phyloP scores from a whole-genome alignment of 495 filamentous ascomycete genomes.

The Lasiosphaeriaceae sp. region DNA sequence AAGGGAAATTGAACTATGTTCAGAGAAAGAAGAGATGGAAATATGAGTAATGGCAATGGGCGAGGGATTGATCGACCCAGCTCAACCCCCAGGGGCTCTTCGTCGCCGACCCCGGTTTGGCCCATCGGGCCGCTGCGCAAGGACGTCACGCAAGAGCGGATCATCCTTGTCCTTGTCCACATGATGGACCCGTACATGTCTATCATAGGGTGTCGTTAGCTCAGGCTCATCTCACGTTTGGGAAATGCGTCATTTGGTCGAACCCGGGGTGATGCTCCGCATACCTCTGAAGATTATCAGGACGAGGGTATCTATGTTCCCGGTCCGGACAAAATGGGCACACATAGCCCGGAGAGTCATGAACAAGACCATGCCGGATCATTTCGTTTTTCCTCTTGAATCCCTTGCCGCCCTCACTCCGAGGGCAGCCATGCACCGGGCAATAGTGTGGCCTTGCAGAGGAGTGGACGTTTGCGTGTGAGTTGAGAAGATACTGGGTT shows the following conservation, averaged over 20 bases:
- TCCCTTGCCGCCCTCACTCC: conserved; percentile 80
- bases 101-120: conserved; percentile 72
- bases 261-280: conserved; percentile 8
- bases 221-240: neutral
- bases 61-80: too few relatives aligned
- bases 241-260: neutral
- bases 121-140: conserved; percentile 79
- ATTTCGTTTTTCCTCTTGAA: conserved; percentile 99
- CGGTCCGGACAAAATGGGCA: conserved; percentile 95
- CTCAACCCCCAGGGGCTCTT: neutral
- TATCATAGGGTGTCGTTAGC: conserved; percentile 1
- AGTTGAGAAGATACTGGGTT: conserved; percentile 77
- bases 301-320: conserved; percentile 94
- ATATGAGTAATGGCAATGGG: too few relatives aligned
- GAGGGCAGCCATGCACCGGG: conserved; percentile 71
- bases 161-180: conserved; percentile 85
- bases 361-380: conserved; percentile 94
- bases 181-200: conserved; percentile 88
- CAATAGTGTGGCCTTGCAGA: conserved; percentile 89
- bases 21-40: too few relatives aligned
- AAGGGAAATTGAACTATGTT: too few relatives aligned
- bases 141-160: conserved; percentile 69
- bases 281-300: conserved; percentile 95
- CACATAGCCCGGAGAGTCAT: conserved; percentile 92
- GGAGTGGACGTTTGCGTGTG: conserved; percentile 96